Evolutionary conservation across 2,329 filamentous ascomycete species (phyloP), one percentile per base, ranked within the genome.

Genomic region (Neonectria neomacrospora): DNA sequence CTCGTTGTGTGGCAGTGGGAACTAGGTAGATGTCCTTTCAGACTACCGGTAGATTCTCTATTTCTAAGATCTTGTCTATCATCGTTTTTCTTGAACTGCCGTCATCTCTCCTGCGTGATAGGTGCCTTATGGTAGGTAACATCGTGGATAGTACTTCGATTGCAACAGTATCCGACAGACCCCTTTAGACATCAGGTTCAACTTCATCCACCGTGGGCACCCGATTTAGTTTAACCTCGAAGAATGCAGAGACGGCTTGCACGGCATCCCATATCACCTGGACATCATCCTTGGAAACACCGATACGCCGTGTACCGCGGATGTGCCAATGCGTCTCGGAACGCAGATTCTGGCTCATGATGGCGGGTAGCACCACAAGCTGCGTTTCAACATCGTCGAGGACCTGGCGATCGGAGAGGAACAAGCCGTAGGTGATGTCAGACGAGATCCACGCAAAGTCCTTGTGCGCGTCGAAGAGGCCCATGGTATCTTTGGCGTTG

Each of bases 371-470:
- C 1, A 86, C 83, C 1, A 86, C 81, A 9, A 88, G 74, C 67
- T 88, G 82, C 1, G 86, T 87, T 51, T 87, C 86, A 3, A 85
- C 62, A 10, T 83, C 82, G 18, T 82, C 82, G 3, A 88, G 73
- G 10, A 88, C 83, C 65, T 79, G 81, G 26, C 86, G 82, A 71
- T 88, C 85, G 10, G 82, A 83, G 1, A 89, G 80, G 66, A 84
- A 88, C 11, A 88, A 76, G 0, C 86, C 86, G 63, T 88, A 88
- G 0, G 84, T 87, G 61, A 89, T 87, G 56, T 87, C 77, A 18
- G 80, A 77, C 18, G 80, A 83, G 7, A 87, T 75, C 83, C 84
- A 88, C 3, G 79, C 80, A 75, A 78, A 80, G 58, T 81, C 78
- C 37, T 67, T 72, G 66, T 81, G 78, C 18, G 73, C 74, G 52